A percentile compares a stretch with the other conserved stretches of the same genome.
Conservation (phyloP, 257 asterid genomes). For the Thymus mandschuricus region DNA sequence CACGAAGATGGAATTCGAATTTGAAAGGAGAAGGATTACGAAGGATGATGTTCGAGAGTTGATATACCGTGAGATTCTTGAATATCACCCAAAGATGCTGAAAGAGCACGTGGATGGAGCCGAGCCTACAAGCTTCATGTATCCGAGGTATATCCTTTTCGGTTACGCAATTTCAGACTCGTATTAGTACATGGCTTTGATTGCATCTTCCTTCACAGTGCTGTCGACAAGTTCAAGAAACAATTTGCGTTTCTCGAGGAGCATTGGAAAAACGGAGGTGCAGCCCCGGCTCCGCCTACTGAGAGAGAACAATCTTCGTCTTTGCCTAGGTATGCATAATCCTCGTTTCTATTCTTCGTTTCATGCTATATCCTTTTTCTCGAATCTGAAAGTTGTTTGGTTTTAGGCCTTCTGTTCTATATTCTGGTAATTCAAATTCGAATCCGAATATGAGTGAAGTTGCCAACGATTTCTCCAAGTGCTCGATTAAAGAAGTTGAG, state of each 20-base stretch:
- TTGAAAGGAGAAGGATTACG: conserved; percentile 92
- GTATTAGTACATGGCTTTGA: not conserved
- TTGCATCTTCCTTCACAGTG: conserved; percentile 52
- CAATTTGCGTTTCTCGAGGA: conserved; percentile 97
- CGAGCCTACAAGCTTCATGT: conserved; percentile 96
- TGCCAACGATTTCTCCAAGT: conserved; percentile 68
- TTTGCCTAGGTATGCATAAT: conserved; percentile 69
- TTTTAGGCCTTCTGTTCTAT: conserved; percentile 72
- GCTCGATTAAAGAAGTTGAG: conserved; percentile 75
- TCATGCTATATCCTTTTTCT: not conserved
- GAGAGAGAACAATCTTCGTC: conserved; percentile 98
- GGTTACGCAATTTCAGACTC: not conserved
- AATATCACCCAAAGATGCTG: conserved; percentile 97
- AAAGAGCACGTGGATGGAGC: conserved; percentile 82
- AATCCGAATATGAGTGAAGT: conserved; percentile 46
- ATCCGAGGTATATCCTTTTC: conserved; percentile 67
- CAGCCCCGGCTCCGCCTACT: conserved; percentile 74
- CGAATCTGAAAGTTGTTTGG: conserved; percentile 28
- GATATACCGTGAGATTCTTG: conserved; percentile 91
- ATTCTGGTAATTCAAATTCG: conserved; percentile 64
- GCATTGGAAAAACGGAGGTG: conserved; percentile 74
- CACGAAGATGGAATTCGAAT: conserved; percentile 96
- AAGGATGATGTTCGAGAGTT: conserved; percentile 92
- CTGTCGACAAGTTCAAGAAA: conserved; percentile 95
- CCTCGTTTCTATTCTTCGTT: not conserved